Base-by-base conservation (phyloP, 306 rosid species). In the Alnus glutinosa region DNA sequence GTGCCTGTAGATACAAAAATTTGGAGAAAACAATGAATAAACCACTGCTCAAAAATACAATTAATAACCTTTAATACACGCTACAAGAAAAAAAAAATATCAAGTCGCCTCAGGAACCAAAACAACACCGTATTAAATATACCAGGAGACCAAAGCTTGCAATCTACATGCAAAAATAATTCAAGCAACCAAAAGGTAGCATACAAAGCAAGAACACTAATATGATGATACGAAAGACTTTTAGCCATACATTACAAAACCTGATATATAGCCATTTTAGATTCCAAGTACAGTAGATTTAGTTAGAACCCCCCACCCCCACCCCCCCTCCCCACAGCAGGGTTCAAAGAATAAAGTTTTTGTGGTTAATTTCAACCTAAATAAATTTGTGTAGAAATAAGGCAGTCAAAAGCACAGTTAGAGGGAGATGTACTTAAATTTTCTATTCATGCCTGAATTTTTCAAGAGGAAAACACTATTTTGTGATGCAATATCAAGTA, bases 1-100 rank as follows among this genome's bases (percentile, higher is more conserved):
- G 99, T 71, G 99, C 99, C 98, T 96, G 92, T 77, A 81, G 34
- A 76, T 44, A 59, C 30, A 73, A 78, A 64, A 75, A 37, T 16
- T 34, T 61, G 14, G 50, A 50, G 50, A 64, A 71, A 13, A 76
- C 55, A 76, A 61, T 49, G 15, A 76, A 34, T 48, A 63, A 4
- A 44, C 32, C 48, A 46, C 78, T 2, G 7, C 7, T 51, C 15
- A 4, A 59, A n/a, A 49, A 37, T 59, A 61, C 64, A 69, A 7
- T 61, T 23, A 1, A 49, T 66, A n/a, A 73, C 63, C 51, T 15
- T 14, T 54, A 54, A 16, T 54, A 9, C 34, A 59, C 13, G 16
- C 66, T 18, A 54, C 18, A 54, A 18, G 4, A 16, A 50, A 14
- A 18, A 28, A 6, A 57, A 63, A 63, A 12, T n/a, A 30, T 15